A percentile compares a stretch with the other conserved stretches of the same genome.
Evolutionary conservation across 2,329 filamentous ascomycete species (phyloP).

Genomic region (Penicillium fuscoglaucum): DNA sequence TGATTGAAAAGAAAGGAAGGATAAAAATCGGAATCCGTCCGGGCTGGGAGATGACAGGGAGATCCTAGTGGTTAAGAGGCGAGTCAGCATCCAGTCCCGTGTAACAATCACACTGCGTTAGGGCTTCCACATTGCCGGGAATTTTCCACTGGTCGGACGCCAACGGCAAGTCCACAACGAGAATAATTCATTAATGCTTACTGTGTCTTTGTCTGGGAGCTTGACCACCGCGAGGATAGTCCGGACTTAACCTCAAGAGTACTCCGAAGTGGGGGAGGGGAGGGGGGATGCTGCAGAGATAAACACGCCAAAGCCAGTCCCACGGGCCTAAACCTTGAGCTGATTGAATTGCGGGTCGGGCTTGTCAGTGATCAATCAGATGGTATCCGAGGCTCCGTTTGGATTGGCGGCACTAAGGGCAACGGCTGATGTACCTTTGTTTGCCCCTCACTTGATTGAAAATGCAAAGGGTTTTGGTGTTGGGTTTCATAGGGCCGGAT

Average conservation of each 20-base stretch:
- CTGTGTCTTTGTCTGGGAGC: conserved; percentile 7
- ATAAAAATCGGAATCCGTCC: conserved; percentile 10
- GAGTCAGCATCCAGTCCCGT: conserved; percentile 28
- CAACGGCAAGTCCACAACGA: conserved; percentile 12
- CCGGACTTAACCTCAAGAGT: conserved; percentile 5
- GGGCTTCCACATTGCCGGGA: conserved; percentile 21
- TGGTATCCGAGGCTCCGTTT: conserved; percentile 21
- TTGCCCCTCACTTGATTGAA: conserved; percentile 15
- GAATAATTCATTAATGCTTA: conserved; percentile 18
- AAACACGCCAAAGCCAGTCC: conserved; percentile 12
- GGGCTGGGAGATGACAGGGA: conserved; percentile 16
- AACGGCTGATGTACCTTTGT: conserved; percentile 17
- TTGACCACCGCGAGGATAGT: conserved; percentile 5
- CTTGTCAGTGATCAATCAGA: conserved; percentile 20
- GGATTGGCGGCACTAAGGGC: conserved; percentile 17
- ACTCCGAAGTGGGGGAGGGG: conserved; percentile 14
- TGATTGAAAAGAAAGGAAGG: background rate
- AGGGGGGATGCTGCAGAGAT: conserved; percentile 9
- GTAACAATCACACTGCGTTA: conserved; percentile 31
- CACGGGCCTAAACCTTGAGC: conserved; percentile 20
- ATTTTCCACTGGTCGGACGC: conserved; percentile 7
- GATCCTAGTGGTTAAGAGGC: conserved; percentile 27
- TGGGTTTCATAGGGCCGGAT: background rate
- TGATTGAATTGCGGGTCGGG: conserved; percentile 18
- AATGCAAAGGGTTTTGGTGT: background rate